phyloP scores from a whole-genome alignment of 352 stramenopile species.

The Phytophthora europaea region DNA sequence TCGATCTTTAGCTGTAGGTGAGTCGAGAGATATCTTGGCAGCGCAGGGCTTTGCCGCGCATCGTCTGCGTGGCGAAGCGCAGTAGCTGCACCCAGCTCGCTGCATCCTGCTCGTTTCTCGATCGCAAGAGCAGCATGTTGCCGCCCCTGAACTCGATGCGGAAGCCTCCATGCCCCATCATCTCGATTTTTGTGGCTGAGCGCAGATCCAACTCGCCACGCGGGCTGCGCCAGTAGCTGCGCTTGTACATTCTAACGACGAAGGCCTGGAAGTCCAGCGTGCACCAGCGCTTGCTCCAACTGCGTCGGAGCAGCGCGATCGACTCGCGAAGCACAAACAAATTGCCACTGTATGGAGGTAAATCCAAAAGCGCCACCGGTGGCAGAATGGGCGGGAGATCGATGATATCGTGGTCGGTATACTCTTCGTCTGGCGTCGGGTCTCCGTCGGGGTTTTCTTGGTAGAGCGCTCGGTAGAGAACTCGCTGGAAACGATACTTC shows the following conservation, averaged over 20 bases:
- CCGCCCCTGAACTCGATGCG: slow-evolving; percentile 60
- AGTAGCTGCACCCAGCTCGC: slow-evolving; percentile 75
- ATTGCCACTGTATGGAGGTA: slow-evolving; percentile 77
- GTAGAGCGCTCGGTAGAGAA: slow-evolving; percentile 57
- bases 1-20: slow-evolving; percentile 30
- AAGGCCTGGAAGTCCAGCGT: slow-evolving; percentile 72
- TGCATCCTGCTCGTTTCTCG: slow-evolving; percentile 58
- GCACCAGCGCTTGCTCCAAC: slow-evolving; percentile 85
- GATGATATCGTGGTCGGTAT: slow-evolving; percentile 10
- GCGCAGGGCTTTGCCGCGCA: slow-evolving; percentile 24
- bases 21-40: slow-evolving; percentile 28
- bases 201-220: slow-evolving; percentile 71
- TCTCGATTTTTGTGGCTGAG: slow-evolving; percentile 59
- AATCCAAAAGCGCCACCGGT: slow-evolving; percentile 39
- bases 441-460: slow-evolving; percentile 34
- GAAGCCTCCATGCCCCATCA: slow-evolving; percentile 75
- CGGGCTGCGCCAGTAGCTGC: slow-evolving; percentile 80
- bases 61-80: slow-evolving; percentile 53
- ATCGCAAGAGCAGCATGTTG: slow-evolving; percentile 63
- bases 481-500: slow-evolving; percentile 65
- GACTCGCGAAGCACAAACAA: slow-evolving; percentile 80
- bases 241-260: slow-evolving; percentile 74
- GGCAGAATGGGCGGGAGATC: slow-evolving; percentile 32
- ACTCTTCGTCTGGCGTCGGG: slow-evolving; percentile 10
- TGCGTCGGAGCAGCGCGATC: slow-evolving; percentile 71